Evolutionary conservation across 2,329 filamentous ascomycete species (phyloP).

Genomic region (Colletotrichum cereale): DNA sequence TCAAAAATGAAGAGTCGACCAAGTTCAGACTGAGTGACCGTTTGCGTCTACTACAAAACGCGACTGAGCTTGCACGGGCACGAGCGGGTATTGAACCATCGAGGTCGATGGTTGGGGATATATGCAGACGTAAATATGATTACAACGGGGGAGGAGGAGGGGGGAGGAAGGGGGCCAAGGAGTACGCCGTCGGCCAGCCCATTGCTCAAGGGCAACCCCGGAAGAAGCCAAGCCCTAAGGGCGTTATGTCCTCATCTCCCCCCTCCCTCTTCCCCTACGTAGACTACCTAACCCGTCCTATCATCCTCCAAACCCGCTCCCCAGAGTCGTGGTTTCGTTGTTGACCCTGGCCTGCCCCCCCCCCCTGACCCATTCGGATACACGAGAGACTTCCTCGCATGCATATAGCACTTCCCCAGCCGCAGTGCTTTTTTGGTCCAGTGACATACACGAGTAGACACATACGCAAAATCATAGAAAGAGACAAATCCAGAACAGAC

Average conservation of each 20-base stretch:
- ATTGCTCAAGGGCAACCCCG: neutral
- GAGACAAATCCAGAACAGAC: constrained; percentile 17
- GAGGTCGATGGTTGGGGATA: no score
- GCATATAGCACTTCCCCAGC: neutral
- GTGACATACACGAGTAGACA: constrained; percentile 16
- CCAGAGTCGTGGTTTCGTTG: constrained; percentile 17
- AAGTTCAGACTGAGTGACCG: neutral
- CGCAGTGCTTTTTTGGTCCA: constrained; percentile 13
- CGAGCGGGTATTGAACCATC: neutral
- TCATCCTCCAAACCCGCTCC: neutral
- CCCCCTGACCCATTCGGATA: neutral
- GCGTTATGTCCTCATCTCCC: neutral
- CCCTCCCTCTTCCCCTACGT: neutral
- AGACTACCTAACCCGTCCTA: neutral
- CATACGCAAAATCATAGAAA: constrained; percentile 10
- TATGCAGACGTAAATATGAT: constrained; percentile 10
- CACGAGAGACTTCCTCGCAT: neutral
- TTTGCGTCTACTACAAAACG: neutral
- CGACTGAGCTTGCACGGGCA: neutral
- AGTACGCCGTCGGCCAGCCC: neutral
- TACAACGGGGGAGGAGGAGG: constrained; percentile 9
- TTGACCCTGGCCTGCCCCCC: neutral
- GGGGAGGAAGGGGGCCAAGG: neutral
- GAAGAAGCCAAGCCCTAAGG: neutral
- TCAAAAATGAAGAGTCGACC: neutral